Conservation (phyloP, 1,284 basidiomycete species). For the Trichosporon ovoides region DNA sequence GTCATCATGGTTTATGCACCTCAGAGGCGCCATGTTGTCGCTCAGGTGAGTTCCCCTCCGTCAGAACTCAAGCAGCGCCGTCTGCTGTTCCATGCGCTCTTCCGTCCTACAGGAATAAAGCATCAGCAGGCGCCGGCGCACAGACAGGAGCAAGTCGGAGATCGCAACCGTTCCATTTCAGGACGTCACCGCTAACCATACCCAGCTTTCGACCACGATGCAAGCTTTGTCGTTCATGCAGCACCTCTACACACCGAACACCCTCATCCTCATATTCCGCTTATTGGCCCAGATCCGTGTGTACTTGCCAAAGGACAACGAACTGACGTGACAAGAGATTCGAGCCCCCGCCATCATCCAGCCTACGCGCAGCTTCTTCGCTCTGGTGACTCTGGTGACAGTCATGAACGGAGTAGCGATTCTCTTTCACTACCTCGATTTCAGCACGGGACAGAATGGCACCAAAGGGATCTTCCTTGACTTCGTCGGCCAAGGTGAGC, state of each 20-base stretch:
- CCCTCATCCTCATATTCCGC: conserved; percentile 37
- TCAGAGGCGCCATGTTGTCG: conserved; percentile 42
- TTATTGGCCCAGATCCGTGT: conserved; percentile 33
- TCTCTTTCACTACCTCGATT: conserved; percentile 39
- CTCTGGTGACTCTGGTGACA: conserved; percentile 28
- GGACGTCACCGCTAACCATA: not conserved
- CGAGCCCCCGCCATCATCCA: conserved; percentile 34
- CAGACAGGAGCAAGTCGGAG: not conserved
- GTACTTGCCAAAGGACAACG: not conserved
- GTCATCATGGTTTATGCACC: conserved; percentile 36
- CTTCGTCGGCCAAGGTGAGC: conserved; percentile 45
- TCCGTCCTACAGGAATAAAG: not conserved
- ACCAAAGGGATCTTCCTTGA: conserved; percentile 41
- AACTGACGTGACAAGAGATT: conserved; percentile 26
- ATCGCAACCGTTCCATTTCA: too few relatives aligned
- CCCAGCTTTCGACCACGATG: conserved; percentile 30
- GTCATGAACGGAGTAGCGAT: conserved; percentile 30
- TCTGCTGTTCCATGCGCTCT: too few relatives aligned
- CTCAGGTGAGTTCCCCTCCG: conserved; percentile 22
- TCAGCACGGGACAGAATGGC: conserved; percentile 28
- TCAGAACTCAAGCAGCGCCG: too few relatives aligned
- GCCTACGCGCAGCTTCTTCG: conserved; percentile 34
- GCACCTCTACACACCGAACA: conserved; percentile 42
- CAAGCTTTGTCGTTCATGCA: conserved; percentile 36
- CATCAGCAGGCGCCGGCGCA: not conserved